These are phyloP conservation scores for Cryphonectria naterciae DNA, from an alignment of 2,329 filamentous ascomycete genomes.

Conservation along the genomic window DNA sequence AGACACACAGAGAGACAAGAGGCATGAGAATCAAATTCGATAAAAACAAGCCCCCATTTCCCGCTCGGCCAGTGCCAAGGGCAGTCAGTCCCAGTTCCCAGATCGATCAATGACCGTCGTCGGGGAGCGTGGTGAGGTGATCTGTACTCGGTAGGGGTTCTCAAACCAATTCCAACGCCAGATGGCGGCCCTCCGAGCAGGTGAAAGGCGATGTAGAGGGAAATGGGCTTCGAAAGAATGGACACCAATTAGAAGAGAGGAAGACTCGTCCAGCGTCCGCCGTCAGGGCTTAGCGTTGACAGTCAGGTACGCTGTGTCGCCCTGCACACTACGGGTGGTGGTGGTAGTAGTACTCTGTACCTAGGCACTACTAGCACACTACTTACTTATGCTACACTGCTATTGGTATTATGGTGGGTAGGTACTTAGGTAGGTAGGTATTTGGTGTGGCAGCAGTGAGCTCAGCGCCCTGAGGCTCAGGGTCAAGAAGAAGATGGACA, in stretches of 20 bases:
- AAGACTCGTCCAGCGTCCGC: slow-evolving; percentile 8
- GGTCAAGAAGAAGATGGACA: neutral
- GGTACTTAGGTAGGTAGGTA: too few relatives aligned
- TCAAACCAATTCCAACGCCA: slow-evolving; percentile 7
- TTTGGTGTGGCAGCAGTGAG: neutral
- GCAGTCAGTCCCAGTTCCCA: slow-evolving; percentile 6
- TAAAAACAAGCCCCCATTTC: slow-evolving; percentile 5
- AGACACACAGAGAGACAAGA: too few relatives aligned
- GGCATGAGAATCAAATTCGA: slow-evolving; percentile 11
- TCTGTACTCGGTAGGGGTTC: slow-evolving; percentile 7
- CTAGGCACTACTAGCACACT: neutral
- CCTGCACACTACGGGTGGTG: neutral
- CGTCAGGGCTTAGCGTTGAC: slow-evolving; percentile 7
- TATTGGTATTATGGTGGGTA: neutral
- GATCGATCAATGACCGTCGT: neutral
- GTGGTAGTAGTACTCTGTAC: neutral
- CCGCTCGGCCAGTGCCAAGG: neutral
- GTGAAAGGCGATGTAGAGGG: slow-evolving; percentile 5
- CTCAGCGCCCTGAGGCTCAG: slow-evolving; percentile 1
- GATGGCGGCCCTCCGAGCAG: slow-evolving; percentile 8
- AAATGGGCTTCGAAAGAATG: slow-evolving; percentile 2
- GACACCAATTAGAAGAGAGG: slow-evolving; percentile 12
- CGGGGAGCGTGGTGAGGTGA: slow-evolving; percentile 3
- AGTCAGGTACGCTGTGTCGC: slow-evolving; percentile 4
- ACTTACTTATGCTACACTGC: neutral